These are phyloP conservation scores for Termitomyces sp. DNA, from an alignment of 768 basidiomycete species.

Conservation along the genomic window DNA sequence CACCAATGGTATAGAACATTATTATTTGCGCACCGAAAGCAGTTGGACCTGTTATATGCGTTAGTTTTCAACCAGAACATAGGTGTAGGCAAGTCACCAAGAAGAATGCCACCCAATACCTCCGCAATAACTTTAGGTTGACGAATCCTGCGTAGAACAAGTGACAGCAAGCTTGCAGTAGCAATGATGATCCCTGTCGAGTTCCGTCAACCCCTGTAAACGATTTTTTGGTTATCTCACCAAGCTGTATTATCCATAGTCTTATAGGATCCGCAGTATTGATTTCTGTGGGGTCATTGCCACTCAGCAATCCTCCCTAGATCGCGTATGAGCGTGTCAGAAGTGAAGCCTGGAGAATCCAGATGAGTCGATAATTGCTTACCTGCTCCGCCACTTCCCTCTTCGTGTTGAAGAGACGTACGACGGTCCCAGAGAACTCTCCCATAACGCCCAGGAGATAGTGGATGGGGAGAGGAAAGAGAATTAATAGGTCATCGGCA, in stretches of 20 bases:
- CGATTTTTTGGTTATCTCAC: slow-evolving; percentile 32
- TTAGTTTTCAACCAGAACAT: not conserved
- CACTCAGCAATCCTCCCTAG: slow-evolving; percentile 74
- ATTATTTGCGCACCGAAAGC: slow-evolving; percentile 43
- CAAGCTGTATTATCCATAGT: slow-evolving; percentile 77
- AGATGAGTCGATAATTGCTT: not conserved
- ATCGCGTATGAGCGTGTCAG: not conserved
- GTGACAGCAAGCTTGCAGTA: slow-evolving; percentile 72
- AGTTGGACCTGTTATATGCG: slow-evolving; percentile 38
- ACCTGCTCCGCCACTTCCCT: slow-evolving; percentile 41
- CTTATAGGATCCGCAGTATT: slow-evolving; percentile 68
- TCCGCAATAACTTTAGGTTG: slow-evolving; percentile 89
- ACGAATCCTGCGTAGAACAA: slow-evolving; percentile 65
- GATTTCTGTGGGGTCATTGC: slow-evolving; percentile 67
- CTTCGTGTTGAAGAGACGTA: slow-evolving; percentile 31
- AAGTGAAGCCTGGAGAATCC: not conserved
- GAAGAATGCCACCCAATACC: slow-evolving; percentile 82
- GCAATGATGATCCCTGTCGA: slow-evolving; percentile 75
- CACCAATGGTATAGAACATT: not conserved
- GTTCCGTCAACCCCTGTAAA: not conserved
- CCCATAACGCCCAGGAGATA: slow-evolving; percentile 24
- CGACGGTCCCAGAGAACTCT: slow-evolving; percentile 34
- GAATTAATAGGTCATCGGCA: not conserved
- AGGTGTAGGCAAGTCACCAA: slow-evolving; percentile 66
- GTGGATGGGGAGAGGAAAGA: not conserved